phyloP scores from a whole-genome alignment of 2,329 filamentous ascomycete genomes.

The Colletotrichum karsti region DNA sequence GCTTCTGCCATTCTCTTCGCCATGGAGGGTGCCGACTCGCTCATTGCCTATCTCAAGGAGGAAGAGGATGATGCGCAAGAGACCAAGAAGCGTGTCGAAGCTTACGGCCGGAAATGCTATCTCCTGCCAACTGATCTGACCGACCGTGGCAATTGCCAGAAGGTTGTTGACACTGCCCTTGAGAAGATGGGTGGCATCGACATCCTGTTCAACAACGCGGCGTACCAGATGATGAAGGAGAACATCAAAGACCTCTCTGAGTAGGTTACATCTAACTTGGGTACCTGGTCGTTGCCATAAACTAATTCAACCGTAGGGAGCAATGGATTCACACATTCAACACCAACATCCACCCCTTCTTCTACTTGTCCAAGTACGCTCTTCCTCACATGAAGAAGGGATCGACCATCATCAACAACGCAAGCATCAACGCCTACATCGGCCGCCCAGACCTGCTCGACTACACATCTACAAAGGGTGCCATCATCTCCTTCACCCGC shows the following conservation, averaged over 20 bases:
- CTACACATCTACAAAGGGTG: constrained; percentile 83
- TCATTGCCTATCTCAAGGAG: constrained; percentile 78
- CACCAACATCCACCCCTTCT: constrained; percentile 84
- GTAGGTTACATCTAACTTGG: constrained; percentile 48
- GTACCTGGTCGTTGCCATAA: background rate
- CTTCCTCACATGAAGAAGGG: constrained; percentile 80
- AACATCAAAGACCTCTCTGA: constrained; percentile 77
- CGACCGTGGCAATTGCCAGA: constrained; percentile 73
- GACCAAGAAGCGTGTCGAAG: constrained; percentile 76
- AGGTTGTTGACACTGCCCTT: constrained; percentile 72
- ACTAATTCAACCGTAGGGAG: constrained; percentile 46
- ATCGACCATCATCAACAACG: constrained; percentile 84
- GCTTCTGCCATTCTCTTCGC: constrained; percentile 81
- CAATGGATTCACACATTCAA: constrained; percentile 85
- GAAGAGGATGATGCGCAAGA: constrained; percentile 81
- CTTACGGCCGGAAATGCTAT: constrained; percentile 71
- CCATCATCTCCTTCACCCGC: constrained; percentile 81
- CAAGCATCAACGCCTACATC: constrained; percentile 84
- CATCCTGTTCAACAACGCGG: constrained; percentile 79
- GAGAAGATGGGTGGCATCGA: constrained; percentile 75
- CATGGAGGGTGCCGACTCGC: constrained; percentile 79
- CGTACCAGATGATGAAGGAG: constrained; percentile 72
- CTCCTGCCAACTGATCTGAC: constrained; percentile 72
- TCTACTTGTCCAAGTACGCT: constrained; percentile 81
- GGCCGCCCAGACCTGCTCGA: constrained; percentile 83